A percentile compares a stretch with the other conserved stretches of the same genome.
Evolutionary conservation across 2,329 filamentous ascomycete genomes (phyloP).

Genomic region (Massarina eburnea): DNA sequence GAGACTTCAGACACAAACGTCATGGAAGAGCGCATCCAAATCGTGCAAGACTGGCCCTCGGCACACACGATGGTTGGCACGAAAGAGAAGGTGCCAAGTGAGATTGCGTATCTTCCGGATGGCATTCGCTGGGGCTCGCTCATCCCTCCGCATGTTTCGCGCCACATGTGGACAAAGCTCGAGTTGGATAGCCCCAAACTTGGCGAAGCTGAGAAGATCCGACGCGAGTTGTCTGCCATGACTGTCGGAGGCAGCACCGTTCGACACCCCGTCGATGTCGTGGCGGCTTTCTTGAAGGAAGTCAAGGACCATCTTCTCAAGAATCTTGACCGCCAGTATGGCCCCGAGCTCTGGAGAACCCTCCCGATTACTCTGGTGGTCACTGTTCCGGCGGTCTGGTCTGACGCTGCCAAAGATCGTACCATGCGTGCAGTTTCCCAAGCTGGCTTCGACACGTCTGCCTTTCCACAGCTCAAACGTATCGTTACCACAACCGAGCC

Average conservation of each 20-base stretch:
- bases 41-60: conserved; percentile 32
- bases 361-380: conserved; percentile 22
- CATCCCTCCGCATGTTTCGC: conserved; percentile 17
- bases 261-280: conserved; percentile 28
- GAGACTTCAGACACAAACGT: conserved; percentile 19
- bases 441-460: conserved; percentile 20
- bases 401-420: conserved; percentile 20
- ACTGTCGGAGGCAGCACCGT: neutral
- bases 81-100: conserved; percentile 32
- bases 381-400: conserved; percentile 31
- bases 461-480: conserved; percentile 11
- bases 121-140: conserved; percentile 18
- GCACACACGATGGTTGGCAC: conserved; percentile 22
- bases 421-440: conserved; percentile 20
- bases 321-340: conserved; percentile 24
- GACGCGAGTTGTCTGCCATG: conserved; percentile 10
- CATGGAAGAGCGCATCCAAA: conserved; percentile 15
- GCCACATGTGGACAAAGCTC: conserved; percentile 39
- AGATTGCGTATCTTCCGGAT: conserved; percentile 19
- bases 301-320: conserved; percentile 23
- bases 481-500: conserved; percentile 19
- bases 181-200: conserved; percentile 18
- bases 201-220: conserved; percentile 20
- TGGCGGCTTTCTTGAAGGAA: conserved; percentile 29
- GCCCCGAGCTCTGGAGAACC: conserved; percentile 17